These are phyloP conservation scores for Colletotrichum sp. DNA, from an alignment of 2,329 filamentous ascomycete genomes.

Conservation along the genomic window DNA sequence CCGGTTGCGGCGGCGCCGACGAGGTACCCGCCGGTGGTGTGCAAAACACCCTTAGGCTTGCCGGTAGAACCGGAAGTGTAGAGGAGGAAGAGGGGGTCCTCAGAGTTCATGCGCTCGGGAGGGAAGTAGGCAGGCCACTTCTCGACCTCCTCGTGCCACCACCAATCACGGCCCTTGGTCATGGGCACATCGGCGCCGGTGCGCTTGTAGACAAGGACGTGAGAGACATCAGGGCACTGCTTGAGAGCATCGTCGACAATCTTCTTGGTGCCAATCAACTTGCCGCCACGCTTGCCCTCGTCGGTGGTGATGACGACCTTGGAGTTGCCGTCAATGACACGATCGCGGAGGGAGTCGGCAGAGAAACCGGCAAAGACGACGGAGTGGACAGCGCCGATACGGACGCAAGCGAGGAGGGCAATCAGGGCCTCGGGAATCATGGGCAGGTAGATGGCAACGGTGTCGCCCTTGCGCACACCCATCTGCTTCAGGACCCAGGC, in stretches of 20 bases:
- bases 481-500: slow-evolving; percentile 91
- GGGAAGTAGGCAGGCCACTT: slow-evolving; percentile 95
- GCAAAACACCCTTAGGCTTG: slow-evolving; percentile 99
- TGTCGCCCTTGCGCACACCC: slow-evolving; percentile 96
- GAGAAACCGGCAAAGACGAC: slow-evolving; percentile 99
- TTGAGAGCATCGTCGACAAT: slow-evolving; percentile 98
- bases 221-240: slow-evolving; percentile 87
- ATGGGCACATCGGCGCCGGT: slow-evolving; percentile 92
- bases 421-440: slow-evolving; percentile 98
- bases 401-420: slow-evolving; percentile 86
- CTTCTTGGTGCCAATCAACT: slow-evolving; percentile 97
- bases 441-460: slow-evolving; percentile 94
- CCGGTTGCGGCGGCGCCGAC: slow-evolving; percentile 90
- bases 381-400: slow-evolving; percentile 95
- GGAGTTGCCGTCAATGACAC: slow-evolving; percentile 87
- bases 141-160: slow-evolving; percentile 99
- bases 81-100: slow-evolving; percentile 95
- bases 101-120: slow-evolving; percentile 87
- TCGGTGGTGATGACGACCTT: slow-evolving; percentile 97
- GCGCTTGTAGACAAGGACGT: slow-evolving; percentile 92
- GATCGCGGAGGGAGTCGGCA: slow-evolving; percentile 92
- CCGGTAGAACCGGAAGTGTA: slow-evolving; percentile 98
- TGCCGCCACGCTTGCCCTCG: slow-evolving; percentile 97
- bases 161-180: slow-evolving; percentile 87
- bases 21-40: slow-evolving; percentile 95